Conservation (phyloP, 805 yeast species). For the Barnettozyma botsteinii region DNA sequence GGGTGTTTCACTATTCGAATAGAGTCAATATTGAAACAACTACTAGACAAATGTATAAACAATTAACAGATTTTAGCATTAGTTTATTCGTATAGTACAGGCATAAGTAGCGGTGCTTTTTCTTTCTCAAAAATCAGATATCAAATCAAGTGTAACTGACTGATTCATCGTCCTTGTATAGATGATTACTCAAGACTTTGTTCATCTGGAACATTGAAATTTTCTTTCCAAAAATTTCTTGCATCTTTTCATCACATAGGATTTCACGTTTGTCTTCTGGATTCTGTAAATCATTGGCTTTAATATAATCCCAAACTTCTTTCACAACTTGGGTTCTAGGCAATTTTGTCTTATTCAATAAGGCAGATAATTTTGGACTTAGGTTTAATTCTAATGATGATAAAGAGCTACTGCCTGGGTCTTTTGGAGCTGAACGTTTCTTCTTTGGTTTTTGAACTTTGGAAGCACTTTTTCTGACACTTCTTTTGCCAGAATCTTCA, state of each 20-base stretch:
- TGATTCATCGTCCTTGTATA: conserved; percentile 32
- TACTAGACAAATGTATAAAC: too few species aligned
- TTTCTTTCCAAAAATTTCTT: conserved; percentile 53
- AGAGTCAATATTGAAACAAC: too few species aligned
- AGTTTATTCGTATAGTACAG: neutral
- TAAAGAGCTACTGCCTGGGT: conserved; percentile 22
- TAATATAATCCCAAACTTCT: conserved; percentile 64
- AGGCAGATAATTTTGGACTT: conserved; percentile 43
- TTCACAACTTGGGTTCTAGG: conserved; percentile 72
- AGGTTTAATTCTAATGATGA: conserved; percentile 39
- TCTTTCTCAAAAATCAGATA: too few species aligned
- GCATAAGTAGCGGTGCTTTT: too few species aligned
- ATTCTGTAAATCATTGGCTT: conserved; percentile 55
- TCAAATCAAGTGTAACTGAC: neutral
- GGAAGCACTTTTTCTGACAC: conserved; percentile 9
- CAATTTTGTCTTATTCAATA: conserved; percentile 41
- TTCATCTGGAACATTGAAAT: conserved; percentile 55
- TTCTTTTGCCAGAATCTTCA: conserved; percentile 19
- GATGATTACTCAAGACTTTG: conserved; percentile 47
- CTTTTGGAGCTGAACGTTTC: conserved; percentile 7
- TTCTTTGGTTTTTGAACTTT: conserved; percentile 11
- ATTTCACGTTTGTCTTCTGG: conserved; percentile 62
- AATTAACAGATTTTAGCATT: too few species aligned
- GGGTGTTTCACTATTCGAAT: too few species aligned
- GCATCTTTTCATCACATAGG: conserved; percentile 53